Base-by-base conservation (phyloP, 1,284 basidiomycete species). In the Puccinia sorghi region DNA sequence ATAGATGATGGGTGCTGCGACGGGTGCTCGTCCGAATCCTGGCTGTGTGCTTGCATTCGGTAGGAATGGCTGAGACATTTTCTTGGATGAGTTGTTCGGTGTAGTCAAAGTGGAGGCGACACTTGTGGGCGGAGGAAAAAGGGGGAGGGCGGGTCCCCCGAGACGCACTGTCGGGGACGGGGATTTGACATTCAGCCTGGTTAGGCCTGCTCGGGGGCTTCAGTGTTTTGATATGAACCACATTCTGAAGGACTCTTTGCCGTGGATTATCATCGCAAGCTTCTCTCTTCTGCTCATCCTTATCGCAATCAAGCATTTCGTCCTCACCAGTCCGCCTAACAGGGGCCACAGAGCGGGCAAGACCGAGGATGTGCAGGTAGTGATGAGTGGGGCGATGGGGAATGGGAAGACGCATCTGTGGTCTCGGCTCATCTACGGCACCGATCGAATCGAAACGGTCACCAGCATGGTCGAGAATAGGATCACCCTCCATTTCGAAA, bases 351-450 rank as follows among this genome's bases (percentile, higher is more conserved):
- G 41, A 46, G 12, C 41, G 7, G 61, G 37, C 4, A 20, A 43
- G n/a, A 32, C 17, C 39, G n/a, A 64, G 61, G 46, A 64, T 64
- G 61, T 64, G 6, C 61, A 46, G 43, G 66, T 76, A 1, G 64
- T 76, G n/a, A 57, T 76, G 22, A 67, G 61, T 43, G 74, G 74
- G 46, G 17, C 74, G 27, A 76, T 76, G 74, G 63, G 63, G 3
- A 56, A 66, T 59, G 74, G 74, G 20, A 76, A 76, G 41, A 76
- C 74, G 9, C 63, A 69, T 41, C 64, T 76, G 39, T 76, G 74
- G 74, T 76, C 74, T 46, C 63, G 64, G 32, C 52, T 76, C 25
- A 54, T 76, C 37, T 76, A 76, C 41, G 74, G 64, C 37, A 56
- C 74, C 41, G 74, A 76, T 59, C 22, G 50, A 20, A 76, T 76